Evolutionary conservation across 2,329 filamentous ascomycete species (phyloP).

Genomic region (Colletotrichum somersetense): DNA sequence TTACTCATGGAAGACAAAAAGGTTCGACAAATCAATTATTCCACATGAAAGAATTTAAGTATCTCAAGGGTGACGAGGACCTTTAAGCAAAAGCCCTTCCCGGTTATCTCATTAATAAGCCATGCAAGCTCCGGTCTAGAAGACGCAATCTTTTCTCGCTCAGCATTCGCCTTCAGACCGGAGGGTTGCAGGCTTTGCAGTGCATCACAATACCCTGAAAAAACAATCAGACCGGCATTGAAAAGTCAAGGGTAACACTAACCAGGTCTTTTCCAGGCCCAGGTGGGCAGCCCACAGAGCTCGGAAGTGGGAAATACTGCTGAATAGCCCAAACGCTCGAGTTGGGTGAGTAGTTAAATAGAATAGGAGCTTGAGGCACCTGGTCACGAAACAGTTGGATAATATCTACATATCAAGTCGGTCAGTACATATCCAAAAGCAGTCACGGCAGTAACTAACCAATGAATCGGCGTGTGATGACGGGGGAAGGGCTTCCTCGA

Average conservation of each 20-base stretch:
- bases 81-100: neutral
- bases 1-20: neutral
- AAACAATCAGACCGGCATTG: neutral
- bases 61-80: neutral
- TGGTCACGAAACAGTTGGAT: conserved; percentile 34
- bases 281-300: conserved; percentile 9
- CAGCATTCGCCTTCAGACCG: neutral
- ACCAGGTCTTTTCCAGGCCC: conserved; percentile 25
- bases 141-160: neutral
- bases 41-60: neutral
- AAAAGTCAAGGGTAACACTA: neutral
- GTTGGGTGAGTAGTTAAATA: conserved; percentile 37
- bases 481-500: conserved; percentile 28
- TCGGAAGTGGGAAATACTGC: conserved; percentile 30
- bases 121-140: neutral
- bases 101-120: neutral
- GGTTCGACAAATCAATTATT: neutral
- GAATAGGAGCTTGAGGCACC: conserved; percentile 24
- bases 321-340: conserved; percentile 33
- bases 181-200: conserved; percentile 24
- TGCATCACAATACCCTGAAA: conserved; percentile 27
- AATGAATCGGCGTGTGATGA: conserved; percentile 30
- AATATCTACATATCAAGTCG: neutral
- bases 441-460: neutral
- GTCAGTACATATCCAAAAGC: neutral